Evolutionary conservation across 192 early-diverging fungal species (phyloP).

Genomic region (Pilaira anomala): DNA sequence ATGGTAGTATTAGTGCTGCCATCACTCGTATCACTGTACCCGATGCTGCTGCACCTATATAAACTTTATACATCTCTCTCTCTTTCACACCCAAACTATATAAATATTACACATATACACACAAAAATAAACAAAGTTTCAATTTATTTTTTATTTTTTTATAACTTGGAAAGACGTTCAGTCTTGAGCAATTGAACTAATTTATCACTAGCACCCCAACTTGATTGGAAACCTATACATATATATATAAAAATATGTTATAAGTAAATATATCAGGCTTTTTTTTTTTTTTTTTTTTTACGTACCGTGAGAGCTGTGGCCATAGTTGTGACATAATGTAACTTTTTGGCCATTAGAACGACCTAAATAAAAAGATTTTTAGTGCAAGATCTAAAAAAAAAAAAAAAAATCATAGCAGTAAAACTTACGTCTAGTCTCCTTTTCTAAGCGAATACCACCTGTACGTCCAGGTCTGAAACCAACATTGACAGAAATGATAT

Average conservation of each 20-base stretch:
- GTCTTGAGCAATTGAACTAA: constrained; percentile 12
- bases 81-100: no score
- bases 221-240: constrained; percentile 26
- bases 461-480: constrained; percentile 57
- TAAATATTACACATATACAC: no score
- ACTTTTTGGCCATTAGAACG: constrained; percentile 19
- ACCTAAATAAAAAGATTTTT: constrained; percentile 1
- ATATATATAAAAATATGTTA: neutral
- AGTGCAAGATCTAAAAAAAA: neutral
- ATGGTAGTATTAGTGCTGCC: constrained; percentile 24
- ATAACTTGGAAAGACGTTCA: constrained; percentile 21
- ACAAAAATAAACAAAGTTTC: no score
- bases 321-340: constrained; percentile 24
- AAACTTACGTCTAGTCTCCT: constrained; percentile 43
- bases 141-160: constrained; percentile 3
- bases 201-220: constrained; percentile 25
- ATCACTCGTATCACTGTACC: constrained; percentile 12
- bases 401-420: neutral
- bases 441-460: constrained; percentile 59
- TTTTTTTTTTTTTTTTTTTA: neutral
- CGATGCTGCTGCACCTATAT: neutral
- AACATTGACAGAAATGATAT: constrained; percentile 54
- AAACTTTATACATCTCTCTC: no score
- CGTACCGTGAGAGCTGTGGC: constrained; percentile 26
- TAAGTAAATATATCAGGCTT: neutral